A percentile compares a stretch with the other conserved stretches of the same genome.
Conservation (phyloP, 78 protist species). For the Dictyostelium purpureum region DNA sequence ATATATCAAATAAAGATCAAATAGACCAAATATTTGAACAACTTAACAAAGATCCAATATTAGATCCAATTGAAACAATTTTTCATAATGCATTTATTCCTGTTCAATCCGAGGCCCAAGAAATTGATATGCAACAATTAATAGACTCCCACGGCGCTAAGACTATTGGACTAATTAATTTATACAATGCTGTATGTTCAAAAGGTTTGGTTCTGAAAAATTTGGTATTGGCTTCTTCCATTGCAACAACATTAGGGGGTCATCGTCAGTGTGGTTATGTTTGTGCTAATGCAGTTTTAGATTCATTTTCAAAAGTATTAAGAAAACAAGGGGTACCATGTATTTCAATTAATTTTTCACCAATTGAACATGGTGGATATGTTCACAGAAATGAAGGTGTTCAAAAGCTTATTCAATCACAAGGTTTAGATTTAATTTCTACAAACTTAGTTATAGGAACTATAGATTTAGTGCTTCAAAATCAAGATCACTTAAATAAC, state of each 20-base stretch:
- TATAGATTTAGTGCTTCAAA: neutral
- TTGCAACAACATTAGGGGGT: neutral
- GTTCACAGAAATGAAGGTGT: neutral
- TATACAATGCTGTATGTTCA: conserved; percentile 9
- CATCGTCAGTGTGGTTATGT: conserved; percentile 78
- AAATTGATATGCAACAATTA: neutral
- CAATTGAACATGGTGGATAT: neutral
- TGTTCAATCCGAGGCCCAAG: neutral
- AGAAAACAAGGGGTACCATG: neutral
- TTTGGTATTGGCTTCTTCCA: conserved; percentile 70
- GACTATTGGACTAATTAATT: conserved; percentile 67
- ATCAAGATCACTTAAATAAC: neutral
- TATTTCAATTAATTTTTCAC: neutral
- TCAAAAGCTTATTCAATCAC: neutral
- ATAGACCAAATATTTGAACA: neutral
- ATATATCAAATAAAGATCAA: neutral
- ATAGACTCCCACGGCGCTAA: conserved; percentile 15
- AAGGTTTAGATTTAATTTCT: neutral
- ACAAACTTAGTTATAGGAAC: neutral
- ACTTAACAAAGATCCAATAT: neutral
- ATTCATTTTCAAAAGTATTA: conserved; percentile 52
- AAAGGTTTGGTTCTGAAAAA: neutral
- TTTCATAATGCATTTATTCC: conserved; percentile 55
- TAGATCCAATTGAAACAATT: neutral
- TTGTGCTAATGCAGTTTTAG: conserved; percentile 83